These are phyloP conservation scores for Sclerotinia trifoliorum DNA, from an alignment of 2,329 filamentous ascomycete species.

Conservation along the genomic window DNA sequence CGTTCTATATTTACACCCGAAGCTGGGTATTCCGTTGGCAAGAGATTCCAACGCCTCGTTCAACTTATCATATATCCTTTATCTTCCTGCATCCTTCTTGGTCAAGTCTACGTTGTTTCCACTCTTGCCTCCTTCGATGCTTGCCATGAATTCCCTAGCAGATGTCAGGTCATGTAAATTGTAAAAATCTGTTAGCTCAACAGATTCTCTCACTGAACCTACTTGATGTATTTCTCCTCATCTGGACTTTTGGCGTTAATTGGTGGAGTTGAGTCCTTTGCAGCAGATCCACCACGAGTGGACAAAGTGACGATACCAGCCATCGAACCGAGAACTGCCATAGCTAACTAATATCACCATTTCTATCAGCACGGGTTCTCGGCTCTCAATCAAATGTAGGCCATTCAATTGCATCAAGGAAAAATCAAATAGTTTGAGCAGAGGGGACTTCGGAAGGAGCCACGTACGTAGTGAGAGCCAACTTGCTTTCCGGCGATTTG, in stretches of 20 bases:
- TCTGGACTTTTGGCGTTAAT: slow-evolving; percentile 41
- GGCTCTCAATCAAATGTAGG: not conserved
- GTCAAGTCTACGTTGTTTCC: slow-evolving; percentile 21
- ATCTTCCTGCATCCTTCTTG: slow-evolving; percentile 23
- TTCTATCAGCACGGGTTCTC: slow-evolving; percentile 27
- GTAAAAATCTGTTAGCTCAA: not conserved
- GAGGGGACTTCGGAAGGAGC: not conserved
- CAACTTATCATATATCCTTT: slow-evolving; percentile 13
- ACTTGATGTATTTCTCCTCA: slow-evolving; percentile 42
- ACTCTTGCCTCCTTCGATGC: slow-evolving; percentile 33
- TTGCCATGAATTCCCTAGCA: slow-evolving; percentile 25
- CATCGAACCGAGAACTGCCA: slow-evolving; percentile 36
- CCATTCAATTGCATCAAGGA: slow-evolving; percentile 25
- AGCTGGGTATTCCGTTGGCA: slow-evolving; percentile 10
- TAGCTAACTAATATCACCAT: slow-evolving; percentile 36
- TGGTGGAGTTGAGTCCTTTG: slow-evolving; percentile 37
- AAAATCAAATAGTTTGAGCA: slow-evolving; percentile 27
- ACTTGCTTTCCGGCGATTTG: slow-evolving; percentile 39
- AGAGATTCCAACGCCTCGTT: not conserved
- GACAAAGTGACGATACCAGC: slow-evolving; percentile 27
- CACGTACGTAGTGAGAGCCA: slow-evolving; percentile 40
- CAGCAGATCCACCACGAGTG: slow-evolving; percentile 33
- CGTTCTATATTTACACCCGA: slow-evolving; percentile 23
- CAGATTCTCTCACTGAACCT: slow-evolving; percentile 25
- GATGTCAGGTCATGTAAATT: slow-evolving; percentile 1